These are phyloP conservation scores for Saccharomyces hybrid DNA, from an alignment of 1,139 yeast species.

Conservation along the genomic window DNA sequence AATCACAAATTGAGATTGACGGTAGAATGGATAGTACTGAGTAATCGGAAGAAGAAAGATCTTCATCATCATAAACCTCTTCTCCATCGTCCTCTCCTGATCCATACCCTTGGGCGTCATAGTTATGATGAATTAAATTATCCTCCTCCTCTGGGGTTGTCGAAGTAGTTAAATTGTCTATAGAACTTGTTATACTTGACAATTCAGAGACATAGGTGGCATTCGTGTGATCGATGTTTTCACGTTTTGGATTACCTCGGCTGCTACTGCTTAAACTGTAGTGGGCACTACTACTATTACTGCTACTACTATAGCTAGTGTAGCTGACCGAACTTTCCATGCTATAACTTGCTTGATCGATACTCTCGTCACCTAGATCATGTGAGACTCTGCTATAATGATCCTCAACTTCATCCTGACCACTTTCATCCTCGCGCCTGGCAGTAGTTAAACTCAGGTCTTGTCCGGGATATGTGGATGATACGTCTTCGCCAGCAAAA, in stretches of 20 bases:
- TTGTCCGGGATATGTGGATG: not conserved
- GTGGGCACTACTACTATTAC: not conserved
- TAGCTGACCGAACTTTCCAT: not conserved
- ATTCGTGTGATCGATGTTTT: constrained; percentile 1
- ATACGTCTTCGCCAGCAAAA: constrained; percentile 4
- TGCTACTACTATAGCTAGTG: not conserved
- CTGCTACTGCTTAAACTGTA: not conserved
- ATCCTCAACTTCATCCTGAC: not conserved
- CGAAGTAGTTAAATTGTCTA: constrained; percentile 11
- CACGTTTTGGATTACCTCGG: not conserved
- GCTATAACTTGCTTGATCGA: not conserved
- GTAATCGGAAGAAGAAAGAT: constrained; percentile 14
- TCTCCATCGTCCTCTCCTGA: constrained; percentile 5
- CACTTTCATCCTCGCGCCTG: not conserved
- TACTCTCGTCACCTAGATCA: not conserved
- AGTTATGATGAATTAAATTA: not conserved
- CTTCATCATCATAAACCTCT: constrained; percentile 7
- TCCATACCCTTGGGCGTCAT: not conserved
- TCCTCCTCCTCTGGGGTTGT: constrained; percentile 10
- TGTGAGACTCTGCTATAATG: not conserved
- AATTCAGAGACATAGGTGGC: constrained; percentile 9
- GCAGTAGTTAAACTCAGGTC: not conserved
- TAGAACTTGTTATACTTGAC: constrained; percentile 14
- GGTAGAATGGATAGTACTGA: constrained; percentile 27
- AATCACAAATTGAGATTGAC: constrained; percentile 26